These are phyloP conservation scores for Tuctoria greenei DNA, from an alignment of 176 grass and related monocot genomes.

Conservation along the genomic window DNA sequence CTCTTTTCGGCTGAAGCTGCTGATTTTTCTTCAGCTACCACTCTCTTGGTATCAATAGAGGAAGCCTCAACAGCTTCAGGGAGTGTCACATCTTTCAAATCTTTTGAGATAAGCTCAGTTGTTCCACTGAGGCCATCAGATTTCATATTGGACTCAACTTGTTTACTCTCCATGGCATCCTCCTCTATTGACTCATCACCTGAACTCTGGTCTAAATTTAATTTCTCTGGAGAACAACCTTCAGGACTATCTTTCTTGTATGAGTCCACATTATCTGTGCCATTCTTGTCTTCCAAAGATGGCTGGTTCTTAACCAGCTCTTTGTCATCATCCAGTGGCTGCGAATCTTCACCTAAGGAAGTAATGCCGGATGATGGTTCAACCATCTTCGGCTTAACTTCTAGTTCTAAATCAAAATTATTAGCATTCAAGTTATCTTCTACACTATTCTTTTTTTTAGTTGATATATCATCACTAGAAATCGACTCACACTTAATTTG, in stretches of 20 bases:
- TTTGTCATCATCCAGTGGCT: constrained; percentile 38
- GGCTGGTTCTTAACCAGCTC: constrained; percentile 37
- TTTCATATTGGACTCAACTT: constrained; percentile 38
- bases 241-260: constrained; percentile 47
- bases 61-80: constrained; percentile 24
- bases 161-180: constrained; percentile 60
- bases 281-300: constrained; percentile 47
- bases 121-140: constrained; percentile 32
- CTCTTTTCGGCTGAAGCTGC: constrained; percentile 61
- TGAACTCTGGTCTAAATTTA: constrained; percentile 69
- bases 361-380: constrained; percentile 44
- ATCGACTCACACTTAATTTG: constrained; percentile 63
- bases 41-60: constrained; percentile 36
- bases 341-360: constrained; percentile 36
- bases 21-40: constrained; percentile 38
- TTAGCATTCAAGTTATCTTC: constrained; percentile 53
- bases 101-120: constrained; percentile 23
- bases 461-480: constrained; percentile 55
- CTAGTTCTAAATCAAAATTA: constrained; percentile 75
- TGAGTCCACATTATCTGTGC: constrained; percentile 35
- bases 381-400: constrained; percentile 69
- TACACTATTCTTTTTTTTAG: background rate
- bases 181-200: constrained; percentile 74
- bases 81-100: constrained; percentile 40
- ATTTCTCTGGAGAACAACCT: constrained; percentile 53